phyloP scores from a whole-genome alignment of 306 rosid genomes.

The Alnus glutinosa region DNA sequence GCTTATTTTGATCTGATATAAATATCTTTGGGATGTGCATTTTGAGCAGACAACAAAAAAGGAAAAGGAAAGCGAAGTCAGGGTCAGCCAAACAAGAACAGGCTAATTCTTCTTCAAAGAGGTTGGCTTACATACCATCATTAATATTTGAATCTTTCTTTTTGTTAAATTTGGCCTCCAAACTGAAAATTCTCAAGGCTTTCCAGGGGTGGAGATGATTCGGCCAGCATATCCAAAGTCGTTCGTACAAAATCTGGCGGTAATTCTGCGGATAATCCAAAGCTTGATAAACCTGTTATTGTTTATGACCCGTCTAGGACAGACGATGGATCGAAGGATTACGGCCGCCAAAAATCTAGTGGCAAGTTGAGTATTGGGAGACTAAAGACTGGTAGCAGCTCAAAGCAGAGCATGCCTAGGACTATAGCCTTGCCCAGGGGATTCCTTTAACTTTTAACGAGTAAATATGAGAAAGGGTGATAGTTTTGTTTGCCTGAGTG shows the following conservation, averaged over 20 bases:
- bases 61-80: slow-evolving; percentile 24
- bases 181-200: slow-evolving; percentile 25
- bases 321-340: slow-evolving; percentile 5
- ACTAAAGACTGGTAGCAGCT: slow-evolving; percentile 22
- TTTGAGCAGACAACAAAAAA: slow-evolving; percentile 43
- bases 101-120: slow-evolving; percentile 17
- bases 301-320: slow-evolving; percentile 27
- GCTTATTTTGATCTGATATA: slow-evolving; percentile 9
- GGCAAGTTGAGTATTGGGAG: slow-evolving; percentile 25
- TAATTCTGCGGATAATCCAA: slow-evolving; percentile 21
- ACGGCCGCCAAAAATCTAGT: slow-evolving; percentile 15
- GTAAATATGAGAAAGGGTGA: slow-evolving; percentile 17
- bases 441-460: slow-evolving; percentile 9
- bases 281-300: slow-evolving; percentile 7
- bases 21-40: slow-evolving; percentile 24
- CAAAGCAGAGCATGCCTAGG: slow-evolving; percentile 7
- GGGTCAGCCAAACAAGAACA: slow-evolving; percentile 30
- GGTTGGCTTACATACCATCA: slow-evolving; percentile 29
- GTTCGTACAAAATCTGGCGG: slow-evolving; percentile 14
- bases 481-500: slow-evolving; percentile 21
- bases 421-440: slow-evolving; percentile 17
- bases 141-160: slow-evolving; percentile 1
- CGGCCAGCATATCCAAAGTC: slow-evolving; percentile 23
- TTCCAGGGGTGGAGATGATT: slow-evolving; percentile 28
- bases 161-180: slow-evolving; percentile 7